Conservation (phyloP, 139 green algal genomes). For the Microglena sp. region DNA sequence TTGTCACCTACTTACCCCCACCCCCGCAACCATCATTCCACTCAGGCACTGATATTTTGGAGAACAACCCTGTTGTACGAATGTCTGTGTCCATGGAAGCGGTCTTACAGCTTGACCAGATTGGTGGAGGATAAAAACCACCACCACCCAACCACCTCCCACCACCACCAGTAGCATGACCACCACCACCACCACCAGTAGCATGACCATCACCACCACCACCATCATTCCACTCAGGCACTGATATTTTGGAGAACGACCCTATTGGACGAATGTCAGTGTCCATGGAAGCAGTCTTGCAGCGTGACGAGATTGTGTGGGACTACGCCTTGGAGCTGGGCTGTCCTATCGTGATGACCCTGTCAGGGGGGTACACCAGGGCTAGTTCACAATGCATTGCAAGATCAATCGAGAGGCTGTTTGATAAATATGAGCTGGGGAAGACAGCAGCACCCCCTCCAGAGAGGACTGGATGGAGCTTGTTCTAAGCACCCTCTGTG, state of each 20-base stretch:
- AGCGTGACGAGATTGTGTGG: constrained; percentile 56
- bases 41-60: constrained; percentile 73
- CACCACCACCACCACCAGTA: too few species aligned
- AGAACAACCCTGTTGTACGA: constrained; percentile 61
- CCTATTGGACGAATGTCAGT: constrained; percentile 60
- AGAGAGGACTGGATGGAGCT: too few species aligned
- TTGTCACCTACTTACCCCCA: too few species aligned
- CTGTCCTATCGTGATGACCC: constrained; percentile 56
- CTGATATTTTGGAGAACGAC: constrained; percentile 66
- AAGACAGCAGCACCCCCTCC: background rate
- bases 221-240: too few species aligned
- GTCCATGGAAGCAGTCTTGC: background rate
- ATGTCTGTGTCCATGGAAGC: constrained; percentile 29
- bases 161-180: too few species aligned
- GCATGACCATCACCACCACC: too few species aligned
- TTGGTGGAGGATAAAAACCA: too few species aligned
- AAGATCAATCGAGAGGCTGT: constrained; percentile 6
- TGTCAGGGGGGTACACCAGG: constrained; percentile 58
- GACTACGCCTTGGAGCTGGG: constrained; percentile 15
- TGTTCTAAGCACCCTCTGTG: too few species aligned
- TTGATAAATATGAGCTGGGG: constrained; percentile 9
- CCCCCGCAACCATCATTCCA: too few species aligned
- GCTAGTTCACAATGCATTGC: constrained; percentile 9
- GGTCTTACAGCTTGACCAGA: constrained; percentile 29
- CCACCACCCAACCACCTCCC: too few species aligned